Base-by-base conservation (phyloP, 805 yeast genomes). In the Saccharomycopsis fodiens region DNA sequence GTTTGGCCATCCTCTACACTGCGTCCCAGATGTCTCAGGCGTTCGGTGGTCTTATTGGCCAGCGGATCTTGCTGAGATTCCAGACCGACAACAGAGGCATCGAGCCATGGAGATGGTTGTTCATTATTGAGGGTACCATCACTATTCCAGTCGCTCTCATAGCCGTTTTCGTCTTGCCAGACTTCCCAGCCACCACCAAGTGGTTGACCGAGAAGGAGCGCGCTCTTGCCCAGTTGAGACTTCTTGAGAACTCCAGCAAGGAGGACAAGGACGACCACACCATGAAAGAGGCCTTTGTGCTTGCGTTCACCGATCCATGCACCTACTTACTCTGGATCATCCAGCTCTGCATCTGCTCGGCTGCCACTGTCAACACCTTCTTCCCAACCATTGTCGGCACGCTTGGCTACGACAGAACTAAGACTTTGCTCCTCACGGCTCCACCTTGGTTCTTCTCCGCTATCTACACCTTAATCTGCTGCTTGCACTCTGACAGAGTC, bases 311-410 rank as follows among this genome's bases (percentile, higher is more conserved):
- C 10, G 48, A 45, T 29, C 48, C 48, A 2, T 41, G 42, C 5
- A 7, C 21, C 30, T 45, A 45, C 25, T 15, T 45, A 16, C 15
- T 45, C 12, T 45, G 48, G 47, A 13, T 52, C 52, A 36, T 69
- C 66, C 58, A 45, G 22, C 16, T 45, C 7, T 10, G 30, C n/a
- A 59, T 71, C 25, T 80, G 73, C 41, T 77, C 76, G 17, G 79
- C 80, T 32, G 71, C 76, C 52, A 79, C 81, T 57, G 79, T 76
- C 41, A 73, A 80, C n/a, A 72, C 76, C 56, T 76, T 74, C 57
- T 78, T 75, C 66, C 83, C 83, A 19, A 67, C 81, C 1, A 76
- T 79, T 21, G 82, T 79, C 15, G 57, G 67, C 47, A 76, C 82
- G 12, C 65, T 79, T 51, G 68, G 74, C 38, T 78, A 73, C 53